Evolutionary conservation across 345 rosid species (phyloP).

Genomic region (Brassica carinata): DNA sequence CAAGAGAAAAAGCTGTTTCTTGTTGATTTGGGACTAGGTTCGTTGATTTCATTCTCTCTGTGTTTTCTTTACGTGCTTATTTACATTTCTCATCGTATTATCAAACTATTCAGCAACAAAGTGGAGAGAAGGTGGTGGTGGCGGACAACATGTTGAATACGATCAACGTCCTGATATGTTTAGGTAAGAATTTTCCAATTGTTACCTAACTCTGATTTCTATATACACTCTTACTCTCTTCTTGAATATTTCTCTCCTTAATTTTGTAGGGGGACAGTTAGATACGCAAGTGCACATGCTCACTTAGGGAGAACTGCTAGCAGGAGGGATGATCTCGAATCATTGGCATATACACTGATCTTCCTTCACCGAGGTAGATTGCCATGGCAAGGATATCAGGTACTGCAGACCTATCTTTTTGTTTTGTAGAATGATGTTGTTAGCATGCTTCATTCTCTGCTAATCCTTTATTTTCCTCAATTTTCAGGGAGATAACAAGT

Average conservation of each 20-base stretch:
- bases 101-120: slow-evolving; percentile 69
- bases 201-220: neutral
- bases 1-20: slow-evolving; percentile 89
- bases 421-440: slow-evolving; percentile 8
- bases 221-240: neutral
- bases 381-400: slow-evolving; percentile 99
- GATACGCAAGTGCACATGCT: slow-evolving; percentile 98
- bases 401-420: slow-evolving; percentile 31
- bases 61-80: slow-evolving; percentile 18
- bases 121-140: slow-evolving; percentile 76
- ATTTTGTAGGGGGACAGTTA: slow-evolving; percentile 81
- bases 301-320: slow-evolving; percentile 98
- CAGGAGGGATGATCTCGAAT: slow-evolving; percentile 97
- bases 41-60: slow-evolving; percentile 15
- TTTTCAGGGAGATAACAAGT: slow-evolving; percentile 92
- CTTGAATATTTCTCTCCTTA: slow-evolving; percentile 7
- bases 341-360: slow-evolving; percentile 92
- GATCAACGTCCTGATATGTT: slow-evolving; percentile 99
- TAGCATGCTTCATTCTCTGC: slow-evolving; percentile 18
- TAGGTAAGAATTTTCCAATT: slow-evolving; percentile 52
- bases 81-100: slow-evolving; percentile 12
- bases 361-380: slow-evolving; percentile 91
- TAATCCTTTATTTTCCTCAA: slow-evolving; percentile 31
- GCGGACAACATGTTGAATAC: slow-evolving; percentile 87
- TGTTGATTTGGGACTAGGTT: slow-evolving; percentile 93